Base-by-base conservation (phyloP, 2,329 filamentous ascomycete genomes). In the Dactylonectria estremocensis region DNA sequence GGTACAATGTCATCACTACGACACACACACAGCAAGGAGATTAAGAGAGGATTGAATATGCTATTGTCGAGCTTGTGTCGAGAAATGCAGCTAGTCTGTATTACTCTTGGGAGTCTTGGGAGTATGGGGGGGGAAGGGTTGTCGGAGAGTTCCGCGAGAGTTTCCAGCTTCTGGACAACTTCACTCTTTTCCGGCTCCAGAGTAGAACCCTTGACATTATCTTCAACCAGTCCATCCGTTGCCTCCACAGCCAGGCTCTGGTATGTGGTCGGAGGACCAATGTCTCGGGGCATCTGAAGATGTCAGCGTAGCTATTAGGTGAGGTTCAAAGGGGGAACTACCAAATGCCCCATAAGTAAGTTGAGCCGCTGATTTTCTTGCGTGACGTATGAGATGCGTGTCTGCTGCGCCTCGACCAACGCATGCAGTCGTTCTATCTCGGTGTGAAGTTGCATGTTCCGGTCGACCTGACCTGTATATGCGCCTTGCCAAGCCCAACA, bases 131-230 rank as follows among this genome's bases (percentile, higher is more conserved):
- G 43, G 43, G 43, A 18, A 18, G 16, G 43, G n/a, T 46, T 46
- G 18, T 46, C 16, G 18, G 43, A 46, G 16, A 46, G 16, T 9
- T 46, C 43, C 10, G 16, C 43, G 3, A 46, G 20, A 5, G 5
- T 46, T 46, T 46, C 43, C 6, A 46, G 43, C 43, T 46, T 46
- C 43, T 46, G 16, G 43, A 46, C 16, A 46, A 46, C n/a, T 46
- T 46, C 16, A 20, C 16, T 18, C 43, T 46, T 46, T 46, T 20
- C 43, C 16, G 16, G 16, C 43, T 20, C 43, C 18, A 20, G 43
- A 46, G 43, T 46, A 46, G 43, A 46, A 20, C 18, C 6, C 43
- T 20, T 46, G 16, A 7, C 16, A 46, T 5, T 20, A 46, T 46
- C 43, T 46, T 46, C 16, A 46, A 20, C 43, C 16, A 20, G 43